Evolutionary conservation across 345 rosid genomes (phyloP).

Genomic region (Orychophragmus violaceus): DNA sequence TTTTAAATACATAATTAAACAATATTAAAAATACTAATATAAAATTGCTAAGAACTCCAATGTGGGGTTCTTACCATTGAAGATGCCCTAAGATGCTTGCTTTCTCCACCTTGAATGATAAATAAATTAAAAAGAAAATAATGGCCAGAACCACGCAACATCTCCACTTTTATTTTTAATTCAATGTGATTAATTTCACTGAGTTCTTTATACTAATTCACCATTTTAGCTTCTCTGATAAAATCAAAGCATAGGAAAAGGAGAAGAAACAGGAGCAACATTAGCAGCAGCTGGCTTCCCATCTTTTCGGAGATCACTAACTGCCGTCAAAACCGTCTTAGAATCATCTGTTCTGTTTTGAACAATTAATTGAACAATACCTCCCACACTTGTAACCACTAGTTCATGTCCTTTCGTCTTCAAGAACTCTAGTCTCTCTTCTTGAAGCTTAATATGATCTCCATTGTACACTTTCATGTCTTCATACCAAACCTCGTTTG

Average conservation of each 20-base stretch:
- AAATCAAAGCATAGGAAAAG: background rate
- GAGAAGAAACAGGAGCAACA: background rate
- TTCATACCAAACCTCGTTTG: conserved; percentile 59
- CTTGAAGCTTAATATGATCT: conserved; percentile 65
- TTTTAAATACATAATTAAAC: no score
- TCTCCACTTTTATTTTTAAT: no score
- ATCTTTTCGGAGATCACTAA: conserved; percentile 73
- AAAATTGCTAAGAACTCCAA: no score
- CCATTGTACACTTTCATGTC: conserved; percentile 66
- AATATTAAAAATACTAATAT: no score
- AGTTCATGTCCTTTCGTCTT: conserved; percentile 50
- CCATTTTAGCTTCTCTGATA: no score
- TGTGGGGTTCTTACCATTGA: no score
- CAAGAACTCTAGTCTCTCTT: conserved; percentile 50
- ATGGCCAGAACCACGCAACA: no score
- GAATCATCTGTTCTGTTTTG: conserved; percentile 27
- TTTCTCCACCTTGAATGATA: no score
- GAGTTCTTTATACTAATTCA: no score
- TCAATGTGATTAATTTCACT: no score
- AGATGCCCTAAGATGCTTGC: no score
- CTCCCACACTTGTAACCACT: conserved; percentile 42
- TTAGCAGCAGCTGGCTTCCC: conserved; percentile 63
- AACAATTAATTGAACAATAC: conserved; percentile 63
- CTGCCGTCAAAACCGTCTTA: conserved; percentile 55
- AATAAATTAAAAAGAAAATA: no score